A percentile compares a stretch with the other conserved stretches of the same genome.
These are phyloP conservation scores for Apophysomyces trapeziformis DNA, from an alignment of 371 early-diverging fungal genomes.

Conservation along the genomic window DNA sequence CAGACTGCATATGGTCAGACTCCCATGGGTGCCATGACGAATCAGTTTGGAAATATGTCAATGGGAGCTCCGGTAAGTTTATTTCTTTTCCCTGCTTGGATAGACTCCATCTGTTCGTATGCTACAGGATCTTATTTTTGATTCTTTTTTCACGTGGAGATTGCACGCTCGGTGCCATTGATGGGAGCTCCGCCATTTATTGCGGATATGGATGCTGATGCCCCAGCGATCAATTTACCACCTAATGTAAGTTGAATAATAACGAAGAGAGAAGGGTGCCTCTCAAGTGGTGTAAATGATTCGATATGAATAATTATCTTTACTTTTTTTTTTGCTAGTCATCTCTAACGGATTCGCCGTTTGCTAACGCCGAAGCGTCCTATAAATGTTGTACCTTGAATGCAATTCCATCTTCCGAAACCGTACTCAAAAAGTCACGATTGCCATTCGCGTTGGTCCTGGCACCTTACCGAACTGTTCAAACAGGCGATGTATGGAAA, in stretches of 20 bases:
- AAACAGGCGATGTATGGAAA: conserved; percentile 47
- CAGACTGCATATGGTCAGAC: not conserved
- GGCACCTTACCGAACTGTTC: conserved; percentile 77
- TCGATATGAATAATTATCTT: not conserved
- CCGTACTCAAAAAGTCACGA: conserved; percentile 81
- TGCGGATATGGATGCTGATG: conserved; percentile 55
- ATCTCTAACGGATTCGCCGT: conserved; percentile 72
- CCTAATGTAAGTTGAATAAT: conserved; percentile 45
- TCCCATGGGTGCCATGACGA: conserved; percentile 25
- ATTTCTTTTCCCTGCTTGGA: not conserved
- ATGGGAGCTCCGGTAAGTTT: conserved; percentile 22
- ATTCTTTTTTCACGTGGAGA: not conserved
- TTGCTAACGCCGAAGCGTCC: conserved; percentile 71
- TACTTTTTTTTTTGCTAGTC: conserved; percentile 40
- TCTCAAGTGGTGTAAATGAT: not conserved
- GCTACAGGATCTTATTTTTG: not conserved
- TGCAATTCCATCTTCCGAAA: conserved; percentile 82
- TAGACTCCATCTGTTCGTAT: not conserved
- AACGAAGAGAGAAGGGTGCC: not conserved
- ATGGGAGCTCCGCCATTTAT: conserved; percentile 64
- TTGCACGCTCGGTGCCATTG: conserved; percentile 38
- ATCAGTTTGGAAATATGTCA: conserved; percentile 53
- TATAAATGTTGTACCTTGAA: conserved; percentile 91
- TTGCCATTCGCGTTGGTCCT: conserved; percentile 89
- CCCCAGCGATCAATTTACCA: conserved; percentile 63